Base-by-base conservation (phyloP, 1,139 yeast species). In the Lodderomyces theae region DNA sequence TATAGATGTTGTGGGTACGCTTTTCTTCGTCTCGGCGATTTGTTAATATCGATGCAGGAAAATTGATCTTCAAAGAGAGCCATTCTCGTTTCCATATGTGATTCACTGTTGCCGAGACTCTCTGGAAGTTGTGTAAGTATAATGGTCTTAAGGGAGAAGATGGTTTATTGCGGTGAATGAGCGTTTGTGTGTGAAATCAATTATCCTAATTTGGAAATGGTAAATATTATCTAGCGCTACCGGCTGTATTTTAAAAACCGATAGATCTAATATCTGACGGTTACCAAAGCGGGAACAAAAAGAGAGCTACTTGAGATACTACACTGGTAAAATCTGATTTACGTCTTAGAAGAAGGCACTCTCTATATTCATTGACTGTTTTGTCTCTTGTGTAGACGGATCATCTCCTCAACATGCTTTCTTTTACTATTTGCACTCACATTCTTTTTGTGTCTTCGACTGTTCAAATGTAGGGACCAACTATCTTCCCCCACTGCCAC, bases 401-500 rank as follows among this genome's bases (percentile, higher is more conserved):
- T 36, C 39, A 39, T 41, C 28, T 41, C 44, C 34, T 45, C 42
- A 18, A 37, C 35, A 33, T 52, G 56, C 39, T 49, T 53, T 5
- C 53, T 42, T 32, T 53, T 52, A 29, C 48, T 49, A 21, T 49
- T 54, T 7, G 49, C 48, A 5, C 51, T 49, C 13, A 54, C 42
- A 40, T 51, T 58, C 38, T 57, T 55, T 47, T 54, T 64, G 48
- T 88, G 96, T 42, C 86, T 72, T 45, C 80, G 69, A 45, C 96
- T 82, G 19, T 67, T 64, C 36, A 80, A 44, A 59, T 92, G 98
- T 3, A 74, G 69, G 4, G 73, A 61, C 84, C 89, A 88, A 39
- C 76, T 83, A 3, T 74, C 77, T 38, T 80, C 80, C 0, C 97
- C 97, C 7, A 92, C 81, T 1, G 86, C 74, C 1, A 86, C 74